Conservation (phyloP, 371 early-diverging fungal genomes). For the Cladochytrium tenue region DNA sequence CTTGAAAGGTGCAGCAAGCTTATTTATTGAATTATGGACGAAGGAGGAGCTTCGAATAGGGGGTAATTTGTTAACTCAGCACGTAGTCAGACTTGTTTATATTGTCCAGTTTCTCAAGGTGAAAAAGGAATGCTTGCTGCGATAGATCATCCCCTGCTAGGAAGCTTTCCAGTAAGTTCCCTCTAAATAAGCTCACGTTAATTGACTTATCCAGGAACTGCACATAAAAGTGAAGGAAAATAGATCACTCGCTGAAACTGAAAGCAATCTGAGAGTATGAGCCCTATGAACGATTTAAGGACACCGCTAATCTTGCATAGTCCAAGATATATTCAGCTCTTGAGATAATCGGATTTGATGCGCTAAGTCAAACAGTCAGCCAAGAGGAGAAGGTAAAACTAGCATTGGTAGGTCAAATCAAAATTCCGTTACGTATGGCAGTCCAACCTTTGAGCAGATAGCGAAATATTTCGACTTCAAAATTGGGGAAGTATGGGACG, state of each 20-base stretch:
- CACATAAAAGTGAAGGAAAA: too few species aligned
- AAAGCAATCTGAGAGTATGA: too few species aligned
- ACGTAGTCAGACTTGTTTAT: too few species aligned
- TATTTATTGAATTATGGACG: constrained; percentile 39
- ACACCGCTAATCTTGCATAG: constrained; percentile 13
- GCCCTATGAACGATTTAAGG: too few species aligned
- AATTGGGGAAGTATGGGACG: constrained; percentile 48
- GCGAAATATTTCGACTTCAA: constrained; percentile 53
- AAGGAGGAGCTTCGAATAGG: constrained; percentile 31
- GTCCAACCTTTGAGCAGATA: constrained; percentile 21
- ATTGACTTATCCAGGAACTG: too few species aligned
- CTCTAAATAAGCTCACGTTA: too few species aligned
- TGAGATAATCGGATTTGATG: constrained; percentile 41
- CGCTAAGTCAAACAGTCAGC: constrained; percentile 19
- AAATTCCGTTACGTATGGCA: background rate
- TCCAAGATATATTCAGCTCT: constrained; percentile 52
- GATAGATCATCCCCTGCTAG: too few species aligned
- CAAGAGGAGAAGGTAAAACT: constrained; percentile 38
- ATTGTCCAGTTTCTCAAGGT: too few species aligned
- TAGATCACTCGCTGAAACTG: too few species aligned
- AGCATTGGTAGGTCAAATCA: constrained; percentile 25
- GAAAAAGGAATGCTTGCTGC: too few species aligned
- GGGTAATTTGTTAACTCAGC: too few species aligned
- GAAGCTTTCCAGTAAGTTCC: too few species aligned
- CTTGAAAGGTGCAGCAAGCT: constrained; percentile 28